These are phyloP conservation scores for Floccularia luteovirens DNA, from an alignment of 768 basidiomycete species.

Conservation along the genomic window DNA sequence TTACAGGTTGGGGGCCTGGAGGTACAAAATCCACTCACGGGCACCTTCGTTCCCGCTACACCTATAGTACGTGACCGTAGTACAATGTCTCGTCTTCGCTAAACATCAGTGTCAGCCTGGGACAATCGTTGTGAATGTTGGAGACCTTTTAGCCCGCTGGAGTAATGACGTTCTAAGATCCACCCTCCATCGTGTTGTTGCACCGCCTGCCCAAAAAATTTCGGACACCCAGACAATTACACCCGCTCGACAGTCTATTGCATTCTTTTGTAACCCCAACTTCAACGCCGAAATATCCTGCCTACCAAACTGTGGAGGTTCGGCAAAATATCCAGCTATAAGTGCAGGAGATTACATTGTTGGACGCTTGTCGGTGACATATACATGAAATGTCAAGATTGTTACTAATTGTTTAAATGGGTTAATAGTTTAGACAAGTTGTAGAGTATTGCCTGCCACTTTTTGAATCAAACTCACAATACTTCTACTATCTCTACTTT, in stretches of 20 bases:
- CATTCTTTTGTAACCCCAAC: conserved; percentile 86
- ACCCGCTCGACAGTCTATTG: conserved; percentile 70
- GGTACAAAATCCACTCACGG: conserved; percentile 75
- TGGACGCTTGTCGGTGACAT: conserved; percentile 55
- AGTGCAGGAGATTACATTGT: conserved; percentile 76
- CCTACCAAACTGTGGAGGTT: conserved; percentile 55
- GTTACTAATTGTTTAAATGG: not conserved
- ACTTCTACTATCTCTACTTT: too few relatives aligned
- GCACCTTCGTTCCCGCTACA: conserved; percentile 59
- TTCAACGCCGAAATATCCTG: conserved; percentile 60
- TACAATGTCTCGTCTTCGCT: conserved; percentile 1
- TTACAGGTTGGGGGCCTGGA: conserved; percentile 70
- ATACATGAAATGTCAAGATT: conserved; percentile 23
- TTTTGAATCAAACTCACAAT: too few relatives aligned
- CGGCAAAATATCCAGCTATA: conserved; percentile 60
- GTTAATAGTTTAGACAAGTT: not conserved
- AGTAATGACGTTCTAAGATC: conserved; percentile 75
- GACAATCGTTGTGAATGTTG: conserved; percentile 79
- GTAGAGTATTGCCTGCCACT: too few relatives aligned
- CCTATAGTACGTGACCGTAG: conserved; percentile 48
- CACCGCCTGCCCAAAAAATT: conserved; percentile 47
- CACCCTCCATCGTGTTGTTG: conserved; percentile 79
- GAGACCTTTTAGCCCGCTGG: conserved; percentile 77
- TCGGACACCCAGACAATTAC: conserved; percentile 46
- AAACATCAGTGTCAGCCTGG: conserved; percentile 55